Conservation (phyloP, 2,329 filamentous ascomycete species). For the Alternaria dauci region DNA sequence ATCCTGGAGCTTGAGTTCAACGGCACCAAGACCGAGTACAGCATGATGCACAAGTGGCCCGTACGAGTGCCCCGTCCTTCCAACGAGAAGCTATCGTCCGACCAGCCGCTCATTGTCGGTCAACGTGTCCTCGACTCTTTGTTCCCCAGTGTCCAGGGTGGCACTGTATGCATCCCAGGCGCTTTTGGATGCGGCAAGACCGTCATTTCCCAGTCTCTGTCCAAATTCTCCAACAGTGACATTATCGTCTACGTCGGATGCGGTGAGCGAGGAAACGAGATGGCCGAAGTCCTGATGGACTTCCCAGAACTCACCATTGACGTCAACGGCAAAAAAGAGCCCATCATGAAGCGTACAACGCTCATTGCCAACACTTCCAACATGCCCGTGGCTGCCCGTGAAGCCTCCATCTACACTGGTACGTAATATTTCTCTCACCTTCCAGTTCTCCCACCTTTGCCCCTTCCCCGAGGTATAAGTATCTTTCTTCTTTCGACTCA, state of each 20-base stretch:
- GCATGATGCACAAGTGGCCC: slow-evolving; percentile 99
- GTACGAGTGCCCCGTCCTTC: slow-evolving; percentile 94
- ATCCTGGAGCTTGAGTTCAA: slow-evolving; percentile 97
- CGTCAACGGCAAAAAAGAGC: slow-evolving; percentile 91
- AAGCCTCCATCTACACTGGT: slow-evolving; percentile 97
- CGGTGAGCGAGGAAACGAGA: slow-evolving; percentile 97
- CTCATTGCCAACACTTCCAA: slow-evolving; percentile 99
- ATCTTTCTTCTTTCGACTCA: too few relatives aligned
- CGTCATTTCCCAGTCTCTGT: slow-evolving; percentile 97
- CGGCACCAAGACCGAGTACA: slow-evolving; percentile 90
- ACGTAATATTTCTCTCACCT: neutral
- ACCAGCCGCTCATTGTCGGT: slow-evolving; percentile 92
- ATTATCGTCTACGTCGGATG: slow-evolving; percentile 96
- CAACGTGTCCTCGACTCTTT: slow-evolving; percentile 96
- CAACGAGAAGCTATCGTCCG: slow-evolving; percentile 88
- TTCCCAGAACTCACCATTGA: slow-evolving; percentile 98
- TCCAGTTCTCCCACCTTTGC: too few relatives aligned
- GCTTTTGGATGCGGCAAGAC: slow-evolving; percentile 99
- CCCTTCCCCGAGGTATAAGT: too few relatives aligned
- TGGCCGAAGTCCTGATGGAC: slow-evolving; percentile 99
- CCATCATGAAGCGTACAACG: slow-evolving; percentile 99
- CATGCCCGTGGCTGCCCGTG: slow-evolving; percentile 98
- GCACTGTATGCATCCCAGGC: slow-evolving; percentile 96
- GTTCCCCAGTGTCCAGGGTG: slow-evolving; percentile 95
- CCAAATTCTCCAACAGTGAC: slow-evolving; percentile 99